These are phyloP conservation scores for Colletotrichum aenigma DNA, from an alignment of 2,329 filamentous ascomycete genomes.

Conservation along the genomic window DNA sequence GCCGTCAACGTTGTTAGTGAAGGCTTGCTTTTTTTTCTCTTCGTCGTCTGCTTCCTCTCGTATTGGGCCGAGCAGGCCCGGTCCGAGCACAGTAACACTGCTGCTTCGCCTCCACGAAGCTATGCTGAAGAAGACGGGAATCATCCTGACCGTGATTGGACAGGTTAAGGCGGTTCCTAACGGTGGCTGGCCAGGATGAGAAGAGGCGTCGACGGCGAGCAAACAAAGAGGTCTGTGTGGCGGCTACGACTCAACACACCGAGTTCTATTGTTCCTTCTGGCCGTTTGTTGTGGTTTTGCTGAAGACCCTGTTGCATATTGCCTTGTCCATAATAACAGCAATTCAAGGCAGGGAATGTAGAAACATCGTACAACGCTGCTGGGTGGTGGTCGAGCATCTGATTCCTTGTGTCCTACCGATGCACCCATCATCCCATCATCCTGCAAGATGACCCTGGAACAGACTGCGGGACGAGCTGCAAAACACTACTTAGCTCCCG, in stretches of 20 bases:
- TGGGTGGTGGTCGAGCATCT: background rate
- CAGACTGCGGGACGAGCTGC: background rate
- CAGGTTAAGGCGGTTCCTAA: background rate
- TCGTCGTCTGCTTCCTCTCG: background rate
- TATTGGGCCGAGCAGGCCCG: background rate
- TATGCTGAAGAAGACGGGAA: background rate
- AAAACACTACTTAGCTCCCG: background rate
- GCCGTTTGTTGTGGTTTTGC: background rate
- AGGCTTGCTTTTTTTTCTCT: background rate
- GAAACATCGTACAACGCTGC: background rate
- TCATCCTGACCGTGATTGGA: background rate
- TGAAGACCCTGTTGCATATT: background rate
- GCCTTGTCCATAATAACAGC: background rate
- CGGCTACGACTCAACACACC: background rate
- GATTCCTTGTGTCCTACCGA: background rate
- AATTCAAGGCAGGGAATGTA: background rate
- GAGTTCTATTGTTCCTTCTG: background rate
- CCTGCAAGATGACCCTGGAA: background rate
- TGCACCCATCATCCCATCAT: background rate
- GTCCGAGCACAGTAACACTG: background rate
- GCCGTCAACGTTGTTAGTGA: background rate
- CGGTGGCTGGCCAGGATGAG: background rate
- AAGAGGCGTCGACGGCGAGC: background rate
- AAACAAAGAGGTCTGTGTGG: conserved; percentile 11
- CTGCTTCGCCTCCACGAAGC: conserved; percentile 2